These are phyloP conservation scores for Cucurbita maxima DNA, from an alignment of 306 rosid genomes.

Conservation along the genomic window DNA sequence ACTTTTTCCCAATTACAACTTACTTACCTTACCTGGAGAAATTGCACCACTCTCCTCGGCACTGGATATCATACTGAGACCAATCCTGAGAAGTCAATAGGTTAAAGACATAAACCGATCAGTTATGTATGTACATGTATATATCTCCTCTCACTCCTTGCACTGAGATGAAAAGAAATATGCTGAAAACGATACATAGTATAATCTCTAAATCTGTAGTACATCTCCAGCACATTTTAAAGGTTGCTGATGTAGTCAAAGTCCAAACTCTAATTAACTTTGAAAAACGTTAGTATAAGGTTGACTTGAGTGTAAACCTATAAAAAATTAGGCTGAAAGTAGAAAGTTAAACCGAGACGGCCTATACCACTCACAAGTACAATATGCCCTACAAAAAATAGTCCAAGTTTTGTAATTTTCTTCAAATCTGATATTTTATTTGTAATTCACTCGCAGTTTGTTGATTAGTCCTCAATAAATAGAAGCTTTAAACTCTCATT, in stretches of 20 bases:
- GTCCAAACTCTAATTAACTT: not conserved
- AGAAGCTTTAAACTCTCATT: not conserved
- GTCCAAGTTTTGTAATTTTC: not conserved
- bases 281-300: not conserved
- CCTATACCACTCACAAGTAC: not conserved
- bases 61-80: constrained; percentile 63
- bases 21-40: constrained; percentile 62
- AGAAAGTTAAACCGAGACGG: not conserved
- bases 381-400: not conserved
- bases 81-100: constrained; percentile 50
- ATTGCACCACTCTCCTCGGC: constrained; percentile 75
- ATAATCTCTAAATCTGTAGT: not conserved
- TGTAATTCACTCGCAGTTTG: not conserved
- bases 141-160: not conserved
- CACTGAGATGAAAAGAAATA: not conserved
- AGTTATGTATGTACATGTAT: not conserved
- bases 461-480: not conserved
- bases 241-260: not conserved
- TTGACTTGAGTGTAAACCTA: not conserved
- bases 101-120: not conserved
- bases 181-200: not conserved
- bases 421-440: not conserved
- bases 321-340: not conserved
- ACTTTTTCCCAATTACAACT: not conserved
- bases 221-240: not conserved